Evolutionary conservation across 176 grass and related monocot species (phyloP).

Genomic region (Carex cristatella): DNA sequence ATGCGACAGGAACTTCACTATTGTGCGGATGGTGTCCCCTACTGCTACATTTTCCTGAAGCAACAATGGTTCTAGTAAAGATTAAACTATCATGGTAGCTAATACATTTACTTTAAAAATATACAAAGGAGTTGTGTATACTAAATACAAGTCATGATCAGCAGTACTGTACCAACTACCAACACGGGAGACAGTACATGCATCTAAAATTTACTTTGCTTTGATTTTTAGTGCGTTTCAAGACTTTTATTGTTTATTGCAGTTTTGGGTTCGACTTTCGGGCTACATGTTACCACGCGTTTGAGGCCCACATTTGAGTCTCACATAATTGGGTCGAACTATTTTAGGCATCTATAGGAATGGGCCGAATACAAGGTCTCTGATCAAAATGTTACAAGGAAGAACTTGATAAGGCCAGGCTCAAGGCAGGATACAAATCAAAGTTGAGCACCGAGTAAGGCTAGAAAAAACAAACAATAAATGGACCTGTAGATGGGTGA

Average conservation of each 20-base stretch:
- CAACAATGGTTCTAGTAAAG: constrained; percentile 3
- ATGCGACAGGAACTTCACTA: constrained; percentile 91
- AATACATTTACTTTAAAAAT: neutral
- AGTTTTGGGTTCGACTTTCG: neutral
- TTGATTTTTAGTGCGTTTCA: neutral
- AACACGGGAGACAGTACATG: neutral
- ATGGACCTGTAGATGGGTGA: too few relatives aligned
- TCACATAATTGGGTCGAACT: neutral
- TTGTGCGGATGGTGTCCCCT: constrained; percentile 80
- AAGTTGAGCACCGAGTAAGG: too few relatives aligned
- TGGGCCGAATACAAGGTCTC: neutral
- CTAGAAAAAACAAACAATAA: too few relatives aligned
- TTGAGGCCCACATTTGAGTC: neutral
- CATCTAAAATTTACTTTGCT: neutral
- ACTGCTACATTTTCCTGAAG: constrained; percentile 63
- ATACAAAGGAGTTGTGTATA: neutral
- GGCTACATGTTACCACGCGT: neutral
- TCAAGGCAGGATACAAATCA: too few relatives aligned
- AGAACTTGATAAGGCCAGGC: neutral
- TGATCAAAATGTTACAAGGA: neutral
- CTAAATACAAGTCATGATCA: neutral
- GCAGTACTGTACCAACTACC: neutral
- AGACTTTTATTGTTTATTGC: neutral
- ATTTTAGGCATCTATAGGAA: neutral
- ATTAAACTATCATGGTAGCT: neutral